Percentiles rank a stretch among this genome's conserved stretches.
phyloP scores from a whole-genome alignment of 106 monocot genomes.

The Acorus gramineus region DNA sequence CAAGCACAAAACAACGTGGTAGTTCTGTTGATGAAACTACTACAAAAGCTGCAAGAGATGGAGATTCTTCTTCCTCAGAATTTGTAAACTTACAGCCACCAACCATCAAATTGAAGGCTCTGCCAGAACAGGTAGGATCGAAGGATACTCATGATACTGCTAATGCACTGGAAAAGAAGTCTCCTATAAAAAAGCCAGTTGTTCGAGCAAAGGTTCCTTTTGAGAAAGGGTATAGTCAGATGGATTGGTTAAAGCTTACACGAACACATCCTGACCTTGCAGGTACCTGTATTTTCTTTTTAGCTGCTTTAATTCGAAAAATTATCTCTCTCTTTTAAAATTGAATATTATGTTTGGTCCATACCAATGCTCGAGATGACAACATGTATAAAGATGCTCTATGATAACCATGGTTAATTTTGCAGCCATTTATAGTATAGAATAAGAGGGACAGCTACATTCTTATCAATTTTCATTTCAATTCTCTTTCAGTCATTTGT shows the following conservation, averaged over 20 bases:
- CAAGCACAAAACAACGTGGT: conserved; percentile 4
- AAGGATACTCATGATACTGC: conserved; percentile 6
- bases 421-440: no score
- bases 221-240: conserved; percentile 95
- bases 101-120: conserved; percentile 8
- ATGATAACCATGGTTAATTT: no score
- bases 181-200: conserved; percentile 28
- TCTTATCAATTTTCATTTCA: no score
- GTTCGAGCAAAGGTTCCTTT: conserved; percentile 87
- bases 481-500: no score
- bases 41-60: neutral
- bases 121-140: conserved; percentile 6
- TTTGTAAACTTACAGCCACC: neutral
- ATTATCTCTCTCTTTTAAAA: no score
- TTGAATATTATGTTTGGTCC: no score
- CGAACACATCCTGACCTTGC: conserved; percentile 88
- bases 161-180: conserved; percentile 22
- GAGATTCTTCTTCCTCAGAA: conserved; percentile 4
- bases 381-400: no score
- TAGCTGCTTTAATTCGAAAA: neutral
- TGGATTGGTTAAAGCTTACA: conserved; percentile 97
- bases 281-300: conserved; percentile 32
- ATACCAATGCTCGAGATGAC: no score
- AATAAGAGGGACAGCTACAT: no score
- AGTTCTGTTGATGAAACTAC: conserved; percentile 6